Evolutionary conservation across 1,284 basidiomycete genomes (phyloP), one percentile per base, ranked within the genome.

Genomic region (Lignosus rhinocerotis): DNA sequence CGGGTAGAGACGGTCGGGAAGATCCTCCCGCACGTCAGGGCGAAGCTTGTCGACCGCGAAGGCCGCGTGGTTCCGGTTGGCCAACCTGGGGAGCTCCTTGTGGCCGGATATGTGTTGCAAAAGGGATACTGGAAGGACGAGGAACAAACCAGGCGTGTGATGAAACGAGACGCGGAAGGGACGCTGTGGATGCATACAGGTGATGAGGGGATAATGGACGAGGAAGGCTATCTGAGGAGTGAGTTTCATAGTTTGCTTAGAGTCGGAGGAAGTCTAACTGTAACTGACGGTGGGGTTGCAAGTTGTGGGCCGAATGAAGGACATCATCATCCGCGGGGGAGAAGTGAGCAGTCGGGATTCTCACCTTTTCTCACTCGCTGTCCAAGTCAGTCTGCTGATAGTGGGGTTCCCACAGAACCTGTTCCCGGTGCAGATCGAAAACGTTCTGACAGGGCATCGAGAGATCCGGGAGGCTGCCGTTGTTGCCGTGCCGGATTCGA

Each of bases 271-370:
- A 12, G 36, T 41, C 14, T 14, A 14, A n/a, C 21, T 39, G 46
- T 45, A 51, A 60, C 12, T 21, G 39, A 10, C n/a, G 17, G 47
- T 21, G 17, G n/a, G 4, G 34, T 11, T 31, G 2, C 48, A 91
- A 91, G 90, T 94, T 60, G 89, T 92, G 44, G 88, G 91, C 38
- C 79, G 91, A 55, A 87, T 85, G 56, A 92, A 92, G 79, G 93
- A 94, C 70, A 83, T 94, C 51, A 93, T 95, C 69, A 94, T 94
- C 63, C 87, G 93, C 17, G 92, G 92, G 30, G 93, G 92, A 65
- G 91, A 94, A 78, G 87, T 87, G 61, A 12, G 65, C 43, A 21
- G 19, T 16, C 43, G 25, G 32, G 9, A n/a, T n/a, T n/a, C n/a
- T 39, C 11, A 4, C 17, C 51, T 7, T 17, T 36, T n/a, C 17